Evolutionary conservation across 345 rosid genomes (phyloP).

Genomic region (Crucihimalaya himalaica): DNA sequence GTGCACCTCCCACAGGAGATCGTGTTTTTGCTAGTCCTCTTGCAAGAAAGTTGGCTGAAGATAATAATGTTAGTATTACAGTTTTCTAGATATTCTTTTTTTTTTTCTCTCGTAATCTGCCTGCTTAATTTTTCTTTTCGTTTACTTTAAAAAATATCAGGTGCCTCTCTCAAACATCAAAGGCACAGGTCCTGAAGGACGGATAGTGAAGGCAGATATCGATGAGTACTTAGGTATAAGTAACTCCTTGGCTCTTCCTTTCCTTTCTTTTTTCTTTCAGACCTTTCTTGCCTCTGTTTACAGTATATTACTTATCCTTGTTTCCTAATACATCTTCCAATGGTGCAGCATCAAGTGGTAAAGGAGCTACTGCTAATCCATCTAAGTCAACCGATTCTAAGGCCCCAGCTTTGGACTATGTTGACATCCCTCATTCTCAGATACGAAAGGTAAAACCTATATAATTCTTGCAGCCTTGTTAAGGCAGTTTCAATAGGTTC

Average conservation of each 20-base stretch:
- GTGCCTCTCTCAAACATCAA: constrained; percentile 78
- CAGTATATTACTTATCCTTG: constrained; percentile 18
- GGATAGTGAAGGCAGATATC: constrained; percentile 85
- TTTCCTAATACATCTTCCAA: constrained; percentile 29
- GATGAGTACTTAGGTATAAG: constrained; percentile 85
- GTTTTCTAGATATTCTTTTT: background rate
- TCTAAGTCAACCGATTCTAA: constrained; percentile 50
- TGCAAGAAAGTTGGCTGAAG: constrained; percentile 93
- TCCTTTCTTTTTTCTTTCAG: background rate
- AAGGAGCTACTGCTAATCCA: constrained; percentile 61
- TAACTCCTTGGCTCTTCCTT: constrained; percentile 12
- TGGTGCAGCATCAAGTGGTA: constrained; percentile 68
- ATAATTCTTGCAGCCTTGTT: background rate
- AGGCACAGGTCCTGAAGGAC: constrained; percentile 96
- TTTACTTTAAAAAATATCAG: constrained; percentile 42
- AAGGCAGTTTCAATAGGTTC: background rate
- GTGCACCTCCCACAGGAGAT: constrained; percentile 56
- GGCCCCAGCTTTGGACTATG: constrained; percentile 69
- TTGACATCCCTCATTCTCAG: constrained; percentile 89
- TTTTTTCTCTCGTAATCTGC: background rate
- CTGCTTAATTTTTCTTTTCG: constrained; percentile 4
- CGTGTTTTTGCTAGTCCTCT: constrained; percentile 91
- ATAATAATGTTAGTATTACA: constrained; percentile 59
- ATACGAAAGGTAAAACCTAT: constrained; percentile 72
- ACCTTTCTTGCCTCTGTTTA: constrained; percentile 1